These are phyloP conservation scores for Rhizopus arrhizus DNA, from an alignment of 371 early-diverging fungal species.

Conservation along the genomic window DNA sequence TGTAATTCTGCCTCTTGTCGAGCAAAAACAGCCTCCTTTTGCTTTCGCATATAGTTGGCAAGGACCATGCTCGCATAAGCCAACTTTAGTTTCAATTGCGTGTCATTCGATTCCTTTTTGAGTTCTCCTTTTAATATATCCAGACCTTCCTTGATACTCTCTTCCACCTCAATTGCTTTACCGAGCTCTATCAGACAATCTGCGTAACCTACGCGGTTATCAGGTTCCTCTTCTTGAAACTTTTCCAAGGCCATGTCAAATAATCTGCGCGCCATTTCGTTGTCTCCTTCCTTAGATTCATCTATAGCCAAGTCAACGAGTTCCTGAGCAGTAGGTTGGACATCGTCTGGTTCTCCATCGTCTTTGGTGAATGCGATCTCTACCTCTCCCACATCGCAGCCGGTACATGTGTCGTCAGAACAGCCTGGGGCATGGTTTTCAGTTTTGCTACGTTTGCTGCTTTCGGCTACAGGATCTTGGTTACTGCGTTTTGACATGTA, in stretches of 20 bases:
- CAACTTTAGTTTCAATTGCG: conserved; percentile 11
- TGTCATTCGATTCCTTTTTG: conserved; percentile 13
- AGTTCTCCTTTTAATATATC: conserved; percentile 37
- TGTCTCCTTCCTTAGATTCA: conserved; percentile 36
- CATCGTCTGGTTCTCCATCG: conserved; percentile 31
- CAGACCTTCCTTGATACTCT: conserved; percentile 50
- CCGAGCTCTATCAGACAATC: conserved; percentile 47
- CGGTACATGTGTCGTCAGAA: conserved; percentile 52
- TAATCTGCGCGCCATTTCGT: conserved; percentile 49
- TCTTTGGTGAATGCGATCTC: conserved; percentile 58
- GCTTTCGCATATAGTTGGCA: conserved; percentile 26
- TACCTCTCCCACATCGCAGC: conserved; percentile 65
- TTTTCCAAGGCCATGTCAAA: conserved; percentile 63
- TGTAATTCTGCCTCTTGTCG: conserved; percentile 27
- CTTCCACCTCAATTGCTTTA: conserved; percentile 41
- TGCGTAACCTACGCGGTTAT: conserved; percentile 45
- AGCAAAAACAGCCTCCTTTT: conserved; percentile 33
- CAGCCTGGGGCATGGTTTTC: conserved; percentile 55
- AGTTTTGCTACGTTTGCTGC: conserved; percentile 10
- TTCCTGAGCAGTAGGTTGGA: conserved; percentile 50
- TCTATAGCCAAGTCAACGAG: conserved; percentile 60
- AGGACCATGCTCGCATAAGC: conserved; percentile 35
- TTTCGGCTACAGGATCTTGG: conserved; percentile 16
- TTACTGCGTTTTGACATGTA: conserved; percentile 28
- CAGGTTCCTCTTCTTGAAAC: conserved; percentile 51